Evolutionary conservation across 805 yeast genomes (phyloP), one percentile per base, ranked within the genome.

Genomic region (Brettanomyces nanus): DNA sequence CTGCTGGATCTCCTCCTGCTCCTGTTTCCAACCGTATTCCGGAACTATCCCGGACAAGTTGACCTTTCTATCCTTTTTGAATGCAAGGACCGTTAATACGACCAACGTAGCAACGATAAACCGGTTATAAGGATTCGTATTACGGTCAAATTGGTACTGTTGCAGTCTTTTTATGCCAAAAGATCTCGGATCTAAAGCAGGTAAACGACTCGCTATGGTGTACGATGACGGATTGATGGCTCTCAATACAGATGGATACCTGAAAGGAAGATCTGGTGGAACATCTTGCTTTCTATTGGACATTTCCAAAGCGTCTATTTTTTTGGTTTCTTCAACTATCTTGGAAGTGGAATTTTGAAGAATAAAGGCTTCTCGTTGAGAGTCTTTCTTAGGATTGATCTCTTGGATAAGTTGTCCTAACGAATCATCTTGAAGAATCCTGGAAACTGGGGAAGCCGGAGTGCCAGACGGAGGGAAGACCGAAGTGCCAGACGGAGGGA

Each of bases 261-360:
- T 52, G 51, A 78, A 79, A 1, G 85, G 82, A 39, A 80, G 60
- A 53, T 80, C 86, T 34, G 67, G 69, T 1, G 85, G 87, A 4
- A 37, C 37, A n/a, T 38, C 43, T 0, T 39, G 17, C 6, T 18
- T 36, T 26, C 44, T 36, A 6, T 31, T 37, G 31, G 44, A 41
- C 21, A 47, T 18, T 14, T 42, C 41, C 13, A 37, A 30, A 14
- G 45, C 33, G 28, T 40, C 44, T 6, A 37, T 11, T 4, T 23
- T 20, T n/a, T 10, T 18, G 18, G 25, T 31, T 35, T 20, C 19
- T 25, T 33, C n/a, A 9, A 21, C 11, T 13, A 6, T 13, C 13
- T 17, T 19, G 23, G 10, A 9, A 5, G 15, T 28, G 6, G 37
- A 35, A 28, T 35, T n/a, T 14, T 18, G 25, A 22, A 27, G 13